phyloP scores from a whole-genome alignment of 75 land plant genomes.

The Cunninghamia lanceolata region DNA sequence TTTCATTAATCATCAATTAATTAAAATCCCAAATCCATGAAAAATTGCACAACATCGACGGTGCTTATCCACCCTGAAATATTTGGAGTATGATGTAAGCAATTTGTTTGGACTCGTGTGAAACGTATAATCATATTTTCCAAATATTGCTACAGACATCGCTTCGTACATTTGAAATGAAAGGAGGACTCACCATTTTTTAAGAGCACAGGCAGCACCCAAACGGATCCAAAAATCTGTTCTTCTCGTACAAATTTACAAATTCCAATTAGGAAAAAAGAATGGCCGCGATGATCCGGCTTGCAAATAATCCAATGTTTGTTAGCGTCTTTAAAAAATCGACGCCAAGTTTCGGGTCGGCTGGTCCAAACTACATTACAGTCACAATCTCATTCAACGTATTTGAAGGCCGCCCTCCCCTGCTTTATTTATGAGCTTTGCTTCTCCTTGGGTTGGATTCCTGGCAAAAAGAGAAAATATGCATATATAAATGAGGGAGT shows the following conservation, averaged over 20 bases:
- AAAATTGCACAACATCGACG: neutral
- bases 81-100: neutral
- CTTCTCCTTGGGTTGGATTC: neutral
- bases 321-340: neutral
- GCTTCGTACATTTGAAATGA: neutral
- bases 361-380: neutral
- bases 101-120: neutral
- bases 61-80: neutral
- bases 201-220: neutral
- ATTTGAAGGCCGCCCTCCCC: neutral
- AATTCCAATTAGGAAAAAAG: neutral
- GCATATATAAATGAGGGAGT: neutral
- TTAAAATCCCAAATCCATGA: neutral
- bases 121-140: neutral
- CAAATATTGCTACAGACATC: neutral
- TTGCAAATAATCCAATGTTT: neutral
- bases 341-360: neutral
- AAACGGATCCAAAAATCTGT: neutral
- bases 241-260: neutral
- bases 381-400: neutral
- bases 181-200: neutral
- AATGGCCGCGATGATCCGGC: neutral
- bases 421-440: slow-evolving; percentile 1
- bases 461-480: neutral
- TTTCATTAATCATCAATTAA: neutral